Percentiles rank a stretch among this genome's conserved stretches.
phyloP scores from a whole-genome alignment of 192 early-diverging fungal species.

The Haplosporangium gracile region DNA sequence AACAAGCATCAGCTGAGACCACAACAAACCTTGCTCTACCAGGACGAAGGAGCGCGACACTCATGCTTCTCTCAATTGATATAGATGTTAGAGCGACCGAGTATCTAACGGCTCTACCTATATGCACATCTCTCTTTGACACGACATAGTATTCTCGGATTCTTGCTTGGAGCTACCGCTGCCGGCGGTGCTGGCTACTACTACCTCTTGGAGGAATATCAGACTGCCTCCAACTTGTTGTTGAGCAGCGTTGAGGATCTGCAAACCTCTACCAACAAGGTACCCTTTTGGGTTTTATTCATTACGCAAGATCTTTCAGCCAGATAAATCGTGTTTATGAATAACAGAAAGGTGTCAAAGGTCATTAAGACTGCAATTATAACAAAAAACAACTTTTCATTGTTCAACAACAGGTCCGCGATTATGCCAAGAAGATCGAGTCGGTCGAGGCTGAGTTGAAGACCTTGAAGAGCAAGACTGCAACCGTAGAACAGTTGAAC shows the following conservation, averaged over 20 bases:
- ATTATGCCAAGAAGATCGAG: slow-evolving; percentile 86
- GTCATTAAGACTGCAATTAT: too few relatives aligned
- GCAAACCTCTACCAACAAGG: slow-evolving; percentile 81
- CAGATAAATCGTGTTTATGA: too few relatives aligned
- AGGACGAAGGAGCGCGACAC: too few relatives aligned
- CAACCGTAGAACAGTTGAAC: slow-evolving; percentile 70
- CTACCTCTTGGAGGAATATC: slow-evolving; percentile 90
- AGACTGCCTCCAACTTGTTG: slow-evolving; percentile 75
- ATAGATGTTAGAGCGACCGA: not conserved
- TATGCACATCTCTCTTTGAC: not conserved
- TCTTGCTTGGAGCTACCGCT: slow-evolving; percentile 80
- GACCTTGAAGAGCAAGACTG: slow-evolving; percentile 65
- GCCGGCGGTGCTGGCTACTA: slow-evolving; percentile 84
- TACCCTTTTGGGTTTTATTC: slow-evolving; percentile 19
- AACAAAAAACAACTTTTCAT: not conserved
- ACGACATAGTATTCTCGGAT: slow-evolving; percentile 75
- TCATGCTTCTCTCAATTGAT: not conserved
- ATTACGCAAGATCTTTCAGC: too few relatives aligned
- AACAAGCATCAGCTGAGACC: too few relatives aligned
- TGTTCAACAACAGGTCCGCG: slow-evolving; percentile 62
- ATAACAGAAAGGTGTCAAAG: too few relatives aligned
- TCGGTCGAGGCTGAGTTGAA: slow-evolving; percentile 75
- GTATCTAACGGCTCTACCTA: slow-evolving; percentile 6
- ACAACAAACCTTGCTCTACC: too few relatives aligned
- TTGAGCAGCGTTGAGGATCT: slow-evolving; percentile 85